Percentiles rank a stretch among this genome's conserved stretches.
Evolutionary conservation across 306 rosid species (phyloP).

Genomic region (Acacia melanoxylon): DNA sequence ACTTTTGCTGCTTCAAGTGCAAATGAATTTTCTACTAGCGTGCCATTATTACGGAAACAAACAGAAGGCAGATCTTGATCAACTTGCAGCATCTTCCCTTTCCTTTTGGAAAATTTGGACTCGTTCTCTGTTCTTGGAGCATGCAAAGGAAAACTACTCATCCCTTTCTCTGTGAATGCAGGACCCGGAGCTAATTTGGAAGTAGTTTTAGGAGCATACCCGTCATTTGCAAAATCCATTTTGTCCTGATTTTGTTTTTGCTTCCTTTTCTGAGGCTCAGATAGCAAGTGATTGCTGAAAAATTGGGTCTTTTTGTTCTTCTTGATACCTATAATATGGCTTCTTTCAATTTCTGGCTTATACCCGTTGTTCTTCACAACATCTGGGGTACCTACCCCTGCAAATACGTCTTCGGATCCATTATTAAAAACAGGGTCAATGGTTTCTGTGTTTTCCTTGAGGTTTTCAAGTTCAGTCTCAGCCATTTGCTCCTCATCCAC

Average conservation of each 20-base stretch:
- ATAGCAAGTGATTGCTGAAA: slow-evolving; percentile 40
- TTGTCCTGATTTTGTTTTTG: slow-evolving; percentile 42
- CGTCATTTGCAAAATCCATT: slow-evolving; percentile 35
- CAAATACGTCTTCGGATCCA: slow-evolving; percentile 41
- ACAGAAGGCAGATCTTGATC: slow-evolving; percentile 45
- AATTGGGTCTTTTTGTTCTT: slow-evolving; percentile 55
- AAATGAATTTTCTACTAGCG: slow-evolving; percentile 35
- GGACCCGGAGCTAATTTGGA: slow-evolving; percentile 38
- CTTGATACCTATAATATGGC: slow-evolving; percentile 51
- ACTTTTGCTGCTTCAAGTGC: slow-evolving; percentile 49
- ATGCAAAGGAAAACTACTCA: slow-evolving; percentile 44
- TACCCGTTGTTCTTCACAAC: slow-evolving; percentile 41
- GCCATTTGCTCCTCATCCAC: slow-evolving; percentile 51
- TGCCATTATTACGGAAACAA: slow-evolving; percentile 43
- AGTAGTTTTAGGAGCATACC: slow-evolving; percentile 34
- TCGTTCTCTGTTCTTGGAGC: slow-evolving; percentile 47
- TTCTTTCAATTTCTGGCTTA: slow-evolving; percentile 48
- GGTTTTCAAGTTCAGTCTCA: slow-evolving; percentile 38
- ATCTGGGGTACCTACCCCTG: slow-evolving; percentile 42
- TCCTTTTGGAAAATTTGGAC: slow-evolving; percentile 53
- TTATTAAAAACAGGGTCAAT: slow-evolving; percentile 27
- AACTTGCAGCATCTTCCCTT: slow-evolving; percentile 54
- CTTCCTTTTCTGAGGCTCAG: slow-evolving; percentile 41
- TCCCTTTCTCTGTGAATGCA: slow-evolving; percentile 41
- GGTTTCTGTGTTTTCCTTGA: slow-evolving; percentile 43